Base-by-base conservation (phyloP, 164 flowering plant species). In the Dillenia turbinata region DNA sequence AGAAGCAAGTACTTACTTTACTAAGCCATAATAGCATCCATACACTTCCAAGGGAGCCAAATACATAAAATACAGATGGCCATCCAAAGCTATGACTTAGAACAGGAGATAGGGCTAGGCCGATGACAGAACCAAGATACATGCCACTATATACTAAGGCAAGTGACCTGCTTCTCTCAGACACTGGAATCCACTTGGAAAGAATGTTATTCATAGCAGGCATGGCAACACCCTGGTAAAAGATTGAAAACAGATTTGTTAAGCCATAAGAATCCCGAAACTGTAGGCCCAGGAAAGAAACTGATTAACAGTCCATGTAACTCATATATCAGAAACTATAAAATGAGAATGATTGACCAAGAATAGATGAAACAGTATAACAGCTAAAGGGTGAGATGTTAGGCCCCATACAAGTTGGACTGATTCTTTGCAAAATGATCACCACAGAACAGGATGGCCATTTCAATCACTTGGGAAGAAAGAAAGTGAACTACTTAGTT, bases 111-210 rank as follows among this genome's bases (percentile, higher is more conserved):
- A 88, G 52, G 14, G 88, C 99, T 78, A 94, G 77, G 49, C 99
- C 97, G 14, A 85, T 82, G 26, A 91, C 97, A 61, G 99, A 94
- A 65, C 99, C 99, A 68, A 94, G 97, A 73, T 94, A 91, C 97
- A 94, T 94, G 68, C 99, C 99, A 65, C 97, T 94, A 69, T 94
- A 94, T 12, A 94, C 99, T 0, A 94, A 75, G 15, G 99, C 89
- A 69, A 94, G 90, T n/a, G 97, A 87, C 78, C 99, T 83, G 83
- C 99, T 94, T 83, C 99, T 84, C 81, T 94, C 99, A 2, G 97
- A 89, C 40, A 94, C 88, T 15, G 99, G 99, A 74, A 94, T 79
- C 99, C 99, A 94, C 77, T 89, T 91, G 7, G 97, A 91, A 12
- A 94, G 75, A 44, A 94, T 68, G 72, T 94, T 94, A 72, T 94